phyloP scores from a whole-genome alignment of 2,329 filamentous ascomycete species.

The Seiridium unicorne region DNA sequence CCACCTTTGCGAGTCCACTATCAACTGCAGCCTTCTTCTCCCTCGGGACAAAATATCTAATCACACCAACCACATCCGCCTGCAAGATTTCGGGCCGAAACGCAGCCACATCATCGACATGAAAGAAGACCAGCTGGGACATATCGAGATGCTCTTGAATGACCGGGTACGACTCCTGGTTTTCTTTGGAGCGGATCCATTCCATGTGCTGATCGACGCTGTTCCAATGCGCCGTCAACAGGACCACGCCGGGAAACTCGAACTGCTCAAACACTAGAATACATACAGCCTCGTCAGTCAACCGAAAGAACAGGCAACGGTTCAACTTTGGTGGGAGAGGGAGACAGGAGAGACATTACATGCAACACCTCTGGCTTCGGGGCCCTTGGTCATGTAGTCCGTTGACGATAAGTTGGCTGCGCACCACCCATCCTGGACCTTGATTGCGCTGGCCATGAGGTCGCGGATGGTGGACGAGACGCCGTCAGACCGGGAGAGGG shows the following conservation, averaged over 20 bases:
- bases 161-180: slow-evolving; percentile 31
- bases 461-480: slow-evolving; percentile 30
- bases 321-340: not conserved
- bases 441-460: slow-evolving; percentile 27
- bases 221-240: slow-evolving; percentile 46
- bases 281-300: not conserved
- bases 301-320: too few relatives aligned
- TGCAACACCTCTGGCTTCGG: slow-evolving; percentile 29
- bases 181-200: slow-evolving; percentile 43
- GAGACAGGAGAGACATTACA: not conserved
- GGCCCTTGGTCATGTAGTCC: slow-evolving; percentile 32
- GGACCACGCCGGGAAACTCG: slow-evolving; percentile 33
- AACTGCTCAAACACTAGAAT: slow-evolving; percentile 28
- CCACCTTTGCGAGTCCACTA: not conserved
- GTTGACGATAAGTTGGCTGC: slow-evolving; percentile 22
- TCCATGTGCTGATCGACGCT: slow-evolving; percentile 36
- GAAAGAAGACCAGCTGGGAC: slow-evolving; percentile 36
- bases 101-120: slow-evolving; percentile 33
- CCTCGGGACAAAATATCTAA: slow-evolving; percentile 11
- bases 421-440: slow-evolving; percentile 39
- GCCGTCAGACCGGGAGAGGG: slow-evolving; percentile 19
- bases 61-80: slow-evolving; percentile 36
- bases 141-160: slow-evolving; percentile 32
- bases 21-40: slow-evolving; percentile 5
- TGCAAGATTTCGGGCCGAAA: slow-evolving; percentile 17